Conservation (phyloP, 2,329 filamentous ascomycete genomes). For the Trichoderma atroviride region DNA sequence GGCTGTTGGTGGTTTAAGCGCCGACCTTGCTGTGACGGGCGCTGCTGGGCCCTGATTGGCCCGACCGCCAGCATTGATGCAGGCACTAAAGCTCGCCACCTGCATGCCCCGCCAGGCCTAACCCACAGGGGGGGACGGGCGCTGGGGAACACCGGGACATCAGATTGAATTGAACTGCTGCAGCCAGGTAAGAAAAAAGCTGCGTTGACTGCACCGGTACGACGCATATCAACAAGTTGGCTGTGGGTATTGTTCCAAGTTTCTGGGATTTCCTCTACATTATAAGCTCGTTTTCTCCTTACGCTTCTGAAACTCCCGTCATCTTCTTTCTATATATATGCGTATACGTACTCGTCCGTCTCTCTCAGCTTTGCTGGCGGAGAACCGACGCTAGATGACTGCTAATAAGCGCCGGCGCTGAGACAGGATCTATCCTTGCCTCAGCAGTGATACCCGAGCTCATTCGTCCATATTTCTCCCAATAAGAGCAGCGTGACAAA, state of each 20-base stretch:
- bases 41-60: constrained; percentile 33
- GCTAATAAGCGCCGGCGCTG: constrained; percentile 7
- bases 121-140: neutral
- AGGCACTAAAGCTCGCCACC: constrained; percentile 18
- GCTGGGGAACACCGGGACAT: neutral
- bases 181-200: neutral
- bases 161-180: neutral
- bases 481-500: constrained; percentile 9
- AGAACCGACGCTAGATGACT: neutral
- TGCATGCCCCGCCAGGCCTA: constrained; percentile 14
- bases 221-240: neutral
- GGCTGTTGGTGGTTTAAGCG: constrained; percentile 44
- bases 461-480: constrained; percentile 17
- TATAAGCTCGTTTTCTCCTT: neutral
- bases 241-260: neutral
- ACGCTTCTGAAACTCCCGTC: neutral
- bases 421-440: constrained; percentile 13
- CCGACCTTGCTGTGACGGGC: constrained; percentile 33
- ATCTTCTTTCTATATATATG: neutral
- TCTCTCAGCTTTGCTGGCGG: neutral
- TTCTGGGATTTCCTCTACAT: neutral
- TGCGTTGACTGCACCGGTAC: neutral
- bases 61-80: constrained; percentile 15
- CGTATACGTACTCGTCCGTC: neutral
- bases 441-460: constrained; percentile 3